These are phyloP conservation scores for Penicillium coffeae DNA, from an alignment of 495 filamentous ascomycete genomes.

Conservation along the genomic window DNA sequence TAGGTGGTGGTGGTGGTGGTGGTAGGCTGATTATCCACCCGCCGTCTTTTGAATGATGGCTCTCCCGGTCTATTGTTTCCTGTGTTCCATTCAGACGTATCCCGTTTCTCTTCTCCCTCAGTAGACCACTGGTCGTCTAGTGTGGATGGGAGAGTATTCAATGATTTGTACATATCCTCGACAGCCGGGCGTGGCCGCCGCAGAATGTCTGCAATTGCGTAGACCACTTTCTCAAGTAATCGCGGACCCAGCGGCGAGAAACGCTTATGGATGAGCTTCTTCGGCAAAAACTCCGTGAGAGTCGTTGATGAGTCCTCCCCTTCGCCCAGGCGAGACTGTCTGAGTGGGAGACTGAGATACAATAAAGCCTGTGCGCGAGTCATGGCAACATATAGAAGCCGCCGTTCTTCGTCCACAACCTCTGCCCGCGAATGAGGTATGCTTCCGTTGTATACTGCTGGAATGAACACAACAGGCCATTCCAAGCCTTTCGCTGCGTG, in stretches of 20 bases:
- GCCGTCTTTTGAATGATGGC: conserved; percentile 34
- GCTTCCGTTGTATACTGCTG: conserved; percentile 83
- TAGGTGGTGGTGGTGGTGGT: conserved; percentile 19
- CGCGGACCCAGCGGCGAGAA: conserved; percentile 57
- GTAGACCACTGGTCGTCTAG: conserved; percentile 64
- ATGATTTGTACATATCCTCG: conserved; percentile 43
- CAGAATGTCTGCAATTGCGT: conserved; percentile 61
- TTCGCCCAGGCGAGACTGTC: conserved; percentile 56
- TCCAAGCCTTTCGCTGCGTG: conserved; percentile 96
- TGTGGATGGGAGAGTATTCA: conserved; percentile 42
- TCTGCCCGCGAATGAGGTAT: conserved; percentile 95
- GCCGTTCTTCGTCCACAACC: conserved; percentile 82
- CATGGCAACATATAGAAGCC: conserved; percentile 96
- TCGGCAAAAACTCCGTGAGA: conserved; percentile 60
- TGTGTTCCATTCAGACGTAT: conserved; percentile 36
- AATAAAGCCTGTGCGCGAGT: conserved; percentile 86
- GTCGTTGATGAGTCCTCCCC: conserved; percentile 45
- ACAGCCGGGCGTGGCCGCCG: conserved; percentile 50
- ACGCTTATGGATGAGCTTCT: conserved; percentile 39
- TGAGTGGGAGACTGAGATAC: conserved; percentile 81
- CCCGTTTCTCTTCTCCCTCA: conserved; percentile 48
- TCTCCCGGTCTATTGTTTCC: conserved; percentile 14
- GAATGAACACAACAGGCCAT: conserved; percentile 96
- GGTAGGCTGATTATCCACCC: conserved; percentile 25
- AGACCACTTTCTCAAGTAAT: conserved; percentile 50